Conservation (phyloP, 306 rosid genomes). For the Vigna radiata region DNA sequence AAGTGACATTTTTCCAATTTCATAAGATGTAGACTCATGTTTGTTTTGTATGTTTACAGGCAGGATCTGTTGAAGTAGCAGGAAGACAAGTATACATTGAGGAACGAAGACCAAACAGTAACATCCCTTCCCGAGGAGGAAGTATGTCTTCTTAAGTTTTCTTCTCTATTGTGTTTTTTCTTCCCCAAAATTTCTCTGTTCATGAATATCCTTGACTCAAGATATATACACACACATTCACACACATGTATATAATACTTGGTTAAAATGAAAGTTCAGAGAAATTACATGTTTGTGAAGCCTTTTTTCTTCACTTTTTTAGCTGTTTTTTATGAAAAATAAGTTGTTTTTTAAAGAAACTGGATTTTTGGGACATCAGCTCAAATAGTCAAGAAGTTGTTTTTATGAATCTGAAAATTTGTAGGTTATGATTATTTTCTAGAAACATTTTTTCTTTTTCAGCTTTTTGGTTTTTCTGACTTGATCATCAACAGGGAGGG, state of each 20-base stretch:
- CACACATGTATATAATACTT: neutral
- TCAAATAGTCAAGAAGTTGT: no score
- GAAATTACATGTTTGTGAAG: neutral
- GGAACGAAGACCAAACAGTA: constrained; percentile 83
- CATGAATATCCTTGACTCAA: neutral
- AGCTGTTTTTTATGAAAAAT: no score
- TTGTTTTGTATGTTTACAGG: constrained; percentile 50
- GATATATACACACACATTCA: no score
- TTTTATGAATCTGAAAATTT: no score
- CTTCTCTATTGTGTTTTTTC: neutral
- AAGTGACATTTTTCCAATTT: neutral
- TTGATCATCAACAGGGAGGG: constrained; percentile 64
- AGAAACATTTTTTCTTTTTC: no score
- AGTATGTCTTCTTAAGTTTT: constrained; percentile 54
- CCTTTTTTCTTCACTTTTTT: no score
- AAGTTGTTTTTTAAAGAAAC: no score
- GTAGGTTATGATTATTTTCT: no score
- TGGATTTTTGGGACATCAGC: no score
- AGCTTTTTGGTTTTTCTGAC: neutral
- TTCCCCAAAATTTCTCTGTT: neutral
- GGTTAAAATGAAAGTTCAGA: constrained; percentile 3
- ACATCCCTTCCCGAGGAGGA: constrained; percentile 70
- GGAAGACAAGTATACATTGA: constrained; percentile 80
- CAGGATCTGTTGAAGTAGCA: constrained; percentile 64
- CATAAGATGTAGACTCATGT: neutral